Evolutionary conservation across 768 basidiomycete genomes (phyloP).

Genomic region (Cystoderma amianthinum): DNA sequence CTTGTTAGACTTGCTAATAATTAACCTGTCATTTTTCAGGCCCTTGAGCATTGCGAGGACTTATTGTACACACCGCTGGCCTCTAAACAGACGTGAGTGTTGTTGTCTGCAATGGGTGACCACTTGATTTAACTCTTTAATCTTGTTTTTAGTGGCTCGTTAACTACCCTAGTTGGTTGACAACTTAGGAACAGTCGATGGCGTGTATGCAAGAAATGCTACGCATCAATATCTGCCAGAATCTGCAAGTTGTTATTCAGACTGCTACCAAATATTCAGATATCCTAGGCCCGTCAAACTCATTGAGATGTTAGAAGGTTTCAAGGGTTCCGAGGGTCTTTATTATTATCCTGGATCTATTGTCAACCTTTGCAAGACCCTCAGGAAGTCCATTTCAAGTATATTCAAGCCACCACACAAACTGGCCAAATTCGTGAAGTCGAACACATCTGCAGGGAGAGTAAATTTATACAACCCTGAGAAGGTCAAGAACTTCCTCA

Average conservation of each 20-base stretch:
- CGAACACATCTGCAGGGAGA: conserved; percentile 96
- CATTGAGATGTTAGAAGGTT: conserved; percentile 97
- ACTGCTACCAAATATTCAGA: conserved; percentile 99
- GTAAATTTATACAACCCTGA: conserved; percentile 96
- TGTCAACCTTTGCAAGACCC: conserved; percentile 93
- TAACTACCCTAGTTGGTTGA: conserved; percentile 92
- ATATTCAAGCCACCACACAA: conserved; percentile 96
- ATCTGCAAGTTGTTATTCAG: conserved; percentile 92
- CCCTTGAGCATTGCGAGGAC: conserved; percentile 97
- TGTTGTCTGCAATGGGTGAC: neutral
- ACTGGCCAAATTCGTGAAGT: conserved; percentile 99
- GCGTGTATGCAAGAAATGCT: conserved; percentile 97
- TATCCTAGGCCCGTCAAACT: conserved; percentile 92
- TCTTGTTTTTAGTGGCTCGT: conserved; percentile 73
- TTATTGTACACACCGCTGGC: conserved; percentile 87
- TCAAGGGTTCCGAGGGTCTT: conserved; percentile 96
- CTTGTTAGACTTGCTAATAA: neutral
- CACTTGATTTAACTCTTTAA: conserved; percentile 1
- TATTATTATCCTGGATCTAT: conserved; percentile 99
- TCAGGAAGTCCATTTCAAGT: conserved; percentile 98
- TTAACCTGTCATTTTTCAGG: conserved; percentile 38
- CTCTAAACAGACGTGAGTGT: conserved; percentile 73
- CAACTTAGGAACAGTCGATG: conserved; percentile 94
- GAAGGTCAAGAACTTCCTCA: conserved; percentile 99
- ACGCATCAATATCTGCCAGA: conserved; percentile 93